Percentiles rank a stretch among this genome's conserved stretches.
Conservation (phyloP, 129 eudicot genomes). For the Flaveria robusta region DNA sequence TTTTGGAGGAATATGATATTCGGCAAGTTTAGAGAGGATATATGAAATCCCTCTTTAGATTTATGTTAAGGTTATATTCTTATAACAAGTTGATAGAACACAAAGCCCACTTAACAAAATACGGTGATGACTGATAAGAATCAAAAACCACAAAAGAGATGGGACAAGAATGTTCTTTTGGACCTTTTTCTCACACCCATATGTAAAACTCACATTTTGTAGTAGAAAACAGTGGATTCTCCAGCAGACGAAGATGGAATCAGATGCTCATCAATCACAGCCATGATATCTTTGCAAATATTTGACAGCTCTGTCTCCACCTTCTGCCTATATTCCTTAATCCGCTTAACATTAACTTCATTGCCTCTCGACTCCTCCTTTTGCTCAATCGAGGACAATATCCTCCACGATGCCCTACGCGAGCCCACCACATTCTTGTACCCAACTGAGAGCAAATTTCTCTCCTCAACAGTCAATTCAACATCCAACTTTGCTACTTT, state of each 20-base stretch:
- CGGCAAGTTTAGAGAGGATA: too few species aligned
- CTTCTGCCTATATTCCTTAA: conserved; percentile 42
- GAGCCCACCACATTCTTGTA: conserved; percentile 59
- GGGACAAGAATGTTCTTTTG: conserved; percentile 23
- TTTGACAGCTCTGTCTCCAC: conserved; percentile 55
- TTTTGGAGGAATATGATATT: too few species aligned
- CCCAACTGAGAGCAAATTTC: conserved; percentile 57
- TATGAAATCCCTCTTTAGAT: too few species aligned
- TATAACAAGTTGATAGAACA: conserved; percentile 16
- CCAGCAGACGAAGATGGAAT: conserved; percentile 49
- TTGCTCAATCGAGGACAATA: conserved; percentile 48
- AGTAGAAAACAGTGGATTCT: conserved; percentile 58
- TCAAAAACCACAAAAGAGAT: background rate
- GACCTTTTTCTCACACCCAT: conserved; percentile 2
- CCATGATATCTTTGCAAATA: conserved; percentile 54
- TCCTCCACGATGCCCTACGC: conserved; percentile 56
- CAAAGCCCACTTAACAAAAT: background rate
- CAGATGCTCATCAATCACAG: conserved; percentile 49
- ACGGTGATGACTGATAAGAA: background rate
- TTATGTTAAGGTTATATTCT: background rate
- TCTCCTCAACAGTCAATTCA: conserved; percentile 58
- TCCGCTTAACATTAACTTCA: conserved; percentile 46
- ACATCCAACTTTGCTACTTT: conserved; percentile 49
- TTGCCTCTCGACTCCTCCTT: conserved; percentile 52
- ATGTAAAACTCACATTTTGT: conserved; percentile 45